phyloP scores from a whole-genome alignment of 225 moss, liverwort and hornwort genomes.

The Straminergon stramineum region DNA sequence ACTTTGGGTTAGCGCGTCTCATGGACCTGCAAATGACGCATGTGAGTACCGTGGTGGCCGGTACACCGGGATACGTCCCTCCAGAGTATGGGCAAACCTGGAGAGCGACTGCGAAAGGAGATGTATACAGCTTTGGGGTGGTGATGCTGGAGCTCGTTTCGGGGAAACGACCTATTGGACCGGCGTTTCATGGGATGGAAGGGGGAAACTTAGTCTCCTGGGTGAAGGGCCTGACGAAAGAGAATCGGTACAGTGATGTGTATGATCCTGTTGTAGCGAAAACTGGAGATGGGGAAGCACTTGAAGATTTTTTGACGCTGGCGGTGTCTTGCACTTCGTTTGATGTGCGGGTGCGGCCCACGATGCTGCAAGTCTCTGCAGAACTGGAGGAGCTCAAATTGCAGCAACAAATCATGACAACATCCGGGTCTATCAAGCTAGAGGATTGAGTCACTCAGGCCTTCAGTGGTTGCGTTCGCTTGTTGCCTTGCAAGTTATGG shows the following conservation, averaged over 20 bases:
- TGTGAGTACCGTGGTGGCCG: constrained; percentile 44
- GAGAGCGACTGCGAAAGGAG: constrained; percentile 71
- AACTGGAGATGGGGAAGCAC: background rate
- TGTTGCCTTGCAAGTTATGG: background rate
- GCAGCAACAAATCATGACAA: background rate
- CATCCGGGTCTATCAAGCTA: background rate
- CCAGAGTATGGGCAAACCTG: constrained; percentile 70
- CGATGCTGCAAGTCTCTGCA: constrained; percentile 26
- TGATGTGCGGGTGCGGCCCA: constrained; percentile 12
- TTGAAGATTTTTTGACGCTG: constrained; percentile 6
- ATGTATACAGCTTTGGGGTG: constrained; percentile 80
- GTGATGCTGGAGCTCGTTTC: constrained; percentile 69
- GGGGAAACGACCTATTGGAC: constrained; percentile 37
- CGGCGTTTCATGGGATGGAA: constrained; percentile 29
- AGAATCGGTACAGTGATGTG: constrained; percentile 6
- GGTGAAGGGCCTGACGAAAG: constrained; percentile 11
- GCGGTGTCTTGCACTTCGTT: constrained; percentile 21
- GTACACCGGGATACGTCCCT: constrained; percentile 52
- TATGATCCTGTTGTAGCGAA: constrained; percentile 8
- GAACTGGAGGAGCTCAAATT: constrained; percentile 23
- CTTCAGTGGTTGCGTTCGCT: background rate
- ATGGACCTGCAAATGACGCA: constrained; percentile 48
- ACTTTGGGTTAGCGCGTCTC: constrained; percentile 67
- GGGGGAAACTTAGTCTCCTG: constrained; percentile 32
- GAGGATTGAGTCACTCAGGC: background rate